These are phyloP conservation scores for Mucor indicus DNA, from an alignment of 371 early-diverging fungal genomes.

Conservation along the genomic window DNA sequence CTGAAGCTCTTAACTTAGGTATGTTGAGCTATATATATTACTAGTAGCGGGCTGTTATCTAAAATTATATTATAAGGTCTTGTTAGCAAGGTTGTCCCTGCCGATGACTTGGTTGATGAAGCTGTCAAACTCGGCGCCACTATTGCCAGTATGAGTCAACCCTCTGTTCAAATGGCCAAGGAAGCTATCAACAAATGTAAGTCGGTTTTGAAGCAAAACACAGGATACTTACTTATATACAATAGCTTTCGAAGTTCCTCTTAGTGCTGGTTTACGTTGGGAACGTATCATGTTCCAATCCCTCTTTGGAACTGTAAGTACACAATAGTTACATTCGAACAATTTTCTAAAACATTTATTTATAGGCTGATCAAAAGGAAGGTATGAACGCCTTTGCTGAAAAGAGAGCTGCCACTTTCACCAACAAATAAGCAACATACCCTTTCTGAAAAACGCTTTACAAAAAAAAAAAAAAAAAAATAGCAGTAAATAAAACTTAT, in stretches of 20 bases:
- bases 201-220: neutral
- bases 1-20: slow-evolving; percentile 84
- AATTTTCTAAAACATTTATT: neutral
- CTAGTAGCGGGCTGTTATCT: too few relatives aligned
- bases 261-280: slow-evolving; percentile 84
- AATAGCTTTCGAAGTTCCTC: slow-evolving; percentile 83
- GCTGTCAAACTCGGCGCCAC: slow-evolving; percentile 84
- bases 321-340: neutral
- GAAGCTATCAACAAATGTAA: slow-evolving; percentile 92
- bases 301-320: slow-evolving; percentile 84
- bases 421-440: slow-evolving; percentile 64
- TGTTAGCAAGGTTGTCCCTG: slow-evolving; percentile 89
- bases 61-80: too few relatives aligned
- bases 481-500: too few relatives aligned
- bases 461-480: too few relatives aligned
- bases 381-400: slow-evolving; percentile 97
- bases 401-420: slow-evolving; percentile 91
- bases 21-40: neutral
- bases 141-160: slow-evolving; percentile 86
- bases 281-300: slow-evolving; percentile 95
- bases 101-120: slow-evolving; percentile 85
- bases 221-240: neutral
- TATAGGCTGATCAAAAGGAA: slow-evolving; percentile 91
- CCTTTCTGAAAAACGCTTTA: too few relatives aligned
- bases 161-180: slow-evolving; percentile 93